These are phyloP conservation scores for Lagenidium giganteum DNA, from an alignment of 352 stramenopile genomes.

Conservation along the genomic window DNA sequence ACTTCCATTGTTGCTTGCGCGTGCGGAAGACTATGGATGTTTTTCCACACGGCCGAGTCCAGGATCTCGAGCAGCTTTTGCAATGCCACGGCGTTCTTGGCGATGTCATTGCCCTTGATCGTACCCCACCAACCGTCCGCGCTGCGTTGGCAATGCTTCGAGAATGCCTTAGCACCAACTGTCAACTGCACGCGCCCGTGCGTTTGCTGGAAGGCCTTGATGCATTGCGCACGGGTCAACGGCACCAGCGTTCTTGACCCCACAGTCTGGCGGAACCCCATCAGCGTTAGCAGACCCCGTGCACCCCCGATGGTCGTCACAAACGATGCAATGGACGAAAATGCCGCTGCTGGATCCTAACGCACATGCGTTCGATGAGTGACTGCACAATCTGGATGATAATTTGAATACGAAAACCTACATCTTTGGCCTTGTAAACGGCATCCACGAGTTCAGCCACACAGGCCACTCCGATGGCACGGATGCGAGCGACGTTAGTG, in stretches of 20 bases:
- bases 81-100: slow-evolving; percentile 58
- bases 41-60: slow-evolving; percentile 66
- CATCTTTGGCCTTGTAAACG: no score
- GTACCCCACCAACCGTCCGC: slow-evolving; percentile 56
- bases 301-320: slow-evolving; percentile 39
- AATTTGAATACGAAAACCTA: no score
- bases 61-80: slow-evolving; percentile 47
- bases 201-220: slow-evolving; percentile 38
- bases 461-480: no score
- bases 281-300: slow-evolving; percentile 53
- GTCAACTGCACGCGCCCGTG: slow-evolving; percentile 49
- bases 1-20: slow-evolving; percentile 67
- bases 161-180: slow-evolving; percentile 67
- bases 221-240: slow-evolving; percentile 49
- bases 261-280: slow-evolving; percentile 59
- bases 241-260: slow-evolving; percentile 44
- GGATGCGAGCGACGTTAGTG: no score
- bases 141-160: slow-evolving; percentile 74
- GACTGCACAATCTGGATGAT: no score
- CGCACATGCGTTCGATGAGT: no score
- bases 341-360: no score
- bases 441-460: no score
- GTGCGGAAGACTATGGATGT: slow-evolving; percentile 74
- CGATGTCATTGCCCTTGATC: slow-evolving; percentile 55
- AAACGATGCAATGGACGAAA: slow-evolving; percentile 22